Conservation (phyloP, 768 basidiomycete genomes). For the Lactarius quietus region DNA sequence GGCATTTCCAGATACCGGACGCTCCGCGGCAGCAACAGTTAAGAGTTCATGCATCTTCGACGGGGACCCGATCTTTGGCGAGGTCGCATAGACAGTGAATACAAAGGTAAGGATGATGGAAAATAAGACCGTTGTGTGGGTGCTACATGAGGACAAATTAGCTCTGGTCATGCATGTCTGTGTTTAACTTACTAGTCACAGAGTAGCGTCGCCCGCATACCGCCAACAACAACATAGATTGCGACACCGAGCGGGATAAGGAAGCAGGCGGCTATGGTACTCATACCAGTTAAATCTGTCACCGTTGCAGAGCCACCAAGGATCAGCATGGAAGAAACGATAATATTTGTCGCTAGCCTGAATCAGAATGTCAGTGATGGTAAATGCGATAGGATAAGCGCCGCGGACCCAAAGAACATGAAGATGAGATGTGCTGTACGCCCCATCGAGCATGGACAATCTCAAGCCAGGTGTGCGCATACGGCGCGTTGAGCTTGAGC, state of each 20-base stretch:
- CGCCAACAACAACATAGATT: conserved; percentile 84
- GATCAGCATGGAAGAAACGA: conserved; percentile 84
- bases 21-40: conserved; percentile 44
- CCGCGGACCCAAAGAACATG: conserved; percentile 75
- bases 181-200: conserved; percentile 70
- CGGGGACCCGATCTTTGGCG: conserved; percentile 74
- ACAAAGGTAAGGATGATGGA: conserved; percentile 74
- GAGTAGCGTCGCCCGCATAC: conserved; percentile 81
- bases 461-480: conserved; percentile 86
- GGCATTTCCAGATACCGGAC: conserved; percentile 78
- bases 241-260: conserved; percentile 84
- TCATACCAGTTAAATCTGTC: conserved; percentile 84
- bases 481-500: conserved; percentile 86
- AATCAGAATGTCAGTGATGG: not conserved
- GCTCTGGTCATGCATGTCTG: not conserved
- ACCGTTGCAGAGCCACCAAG: conserved; percentile 87
- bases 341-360: conserved; percentile 84
- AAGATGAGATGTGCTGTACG: conserved; percentile 74
- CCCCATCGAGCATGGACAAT: conserved; percentile 80
- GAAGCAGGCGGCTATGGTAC: conserved; percentile 87
- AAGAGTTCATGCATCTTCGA: conserved; percentile 77
- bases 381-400: not conserved
- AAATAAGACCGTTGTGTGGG: conserved; percentile 84
- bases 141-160: conserved; percentile 42
- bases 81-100: conserved; percentile 82